Base-by-base conservation (phyloP, 2,329 filamentous ascomycete species). In the Cadophora gregata region DNA sequence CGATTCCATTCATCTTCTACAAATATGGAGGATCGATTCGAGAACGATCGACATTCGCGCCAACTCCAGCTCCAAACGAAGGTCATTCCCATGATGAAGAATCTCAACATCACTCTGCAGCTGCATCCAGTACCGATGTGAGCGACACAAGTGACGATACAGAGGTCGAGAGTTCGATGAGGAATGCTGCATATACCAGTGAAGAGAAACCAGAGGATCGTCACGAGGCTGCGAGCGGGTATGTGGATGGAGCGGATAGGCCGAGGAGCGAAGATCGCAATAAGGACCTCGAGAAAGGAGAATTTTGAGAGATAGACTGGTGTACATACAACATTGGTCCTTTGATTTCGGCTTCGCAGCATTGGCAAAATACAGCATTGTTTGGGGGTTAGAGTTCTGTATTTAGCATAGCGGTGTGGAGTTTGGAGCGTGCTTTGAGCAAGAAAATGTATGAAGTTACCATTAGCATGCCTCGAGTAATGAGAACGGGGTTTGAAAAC, bases 1-100 rank as follows among this genome's bases (percentile, higher is more conserved):
- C 74, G 2, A 74, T 76, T 27, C 74, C 75, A 10, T 76, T 77
- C 53, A 59, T 75, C 0, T 75, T 76, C 45, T 76, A 75, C 38
- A 73, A 71, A 53, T 76, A 75, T 47, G 75, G 75, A 19, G 70
- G 68, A 24, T 64, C 66, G 1, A 76, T 76, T 42, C 58, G 74
- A 38, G 72, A 73, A 10, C 73, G 74, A 64, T 79, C 74, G 8
- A 75, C 73, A 24, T 74, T 74, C 38, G 72, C 72, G 7, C 73
- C 74, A 1, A 76, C 72, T 19, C 59, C 53, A 14, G 59, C 63
- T 5, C 50, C 61, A 12, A 58, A 55, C 27, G 48, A 42, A 31
- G 24, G 16, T 25, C 14, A n/a, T 56, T 2, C 21, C 8, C 1
- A 14, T 29, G 36, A 51, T 31, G 53, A 53, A 64, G 55, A 45